A percentile compares a stretch with the other conserved stretches of the same genome.
These are phyloP conservation scores for Trichothecium roseum DNA, from an alignment of 2,329 filamentous ascomycete species.

Conservation along the genomic window DNA sequence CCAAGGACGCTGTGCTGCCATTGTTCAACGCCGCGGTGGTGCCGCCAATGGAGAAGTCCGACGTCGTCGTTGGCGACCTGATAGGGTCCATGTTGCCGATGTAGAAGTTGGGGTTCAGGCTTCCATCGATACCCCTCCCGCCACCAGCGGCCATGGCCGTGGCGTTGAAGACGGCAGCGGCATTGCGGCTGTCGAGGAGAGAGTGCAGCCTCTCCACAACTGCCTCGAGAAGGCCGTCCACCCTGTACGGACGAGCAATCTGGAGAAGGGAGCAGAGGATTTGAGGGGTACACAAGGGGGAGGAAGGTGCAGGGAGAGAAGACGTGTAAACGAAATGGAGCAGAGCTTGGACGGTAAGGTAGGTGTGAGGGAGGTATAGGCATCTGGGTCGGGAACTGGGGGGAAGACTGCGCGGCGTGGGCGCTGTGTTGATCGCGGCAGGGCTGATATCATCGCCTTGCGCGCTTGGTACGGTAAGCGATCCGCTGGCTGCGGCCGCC, in stretches of 20 bases:
- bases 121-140: conserved; percentile 68
- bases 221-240: conserved; percentile 86
- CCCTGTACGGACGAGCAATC: conserved; percentile 82
- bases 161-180: conserved; percentile 94
- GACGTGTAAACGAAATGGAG: conserved; percentile 93
- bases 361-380: conserved; percentile 87
- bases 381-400: conserved; percentile 65
- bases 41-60: conserved; percentile 21
- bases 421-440: conserved; percentile 38
- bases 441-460: conserved; percentile 31
- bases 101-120: conserved; percentile 53
- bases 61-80: conserved; percentile 19
- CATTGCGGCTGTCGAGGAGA: conserved; percentile 84
- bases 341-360: conserved; percentile 78
- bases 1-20: conserved; percentile 13
- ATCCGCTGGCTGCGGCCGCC: conserved; percentile 8
- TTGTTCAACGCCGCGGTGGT: conserved; percentile 10
- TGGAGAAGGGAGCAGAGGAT: conserved; percentile 93
- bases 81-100: conserved; percentile 37
- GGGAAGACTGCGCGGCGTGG: conserved; percentile 46
- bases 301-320: conserved; percentile 65
- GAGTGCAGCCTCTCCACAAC: conserved; percentile 85
- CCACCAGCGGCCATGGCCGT: conserved; percentile 96
- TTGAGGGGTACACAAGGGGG: conserved; percentile 80
- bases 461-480: conserved; percentile 5